Evolutionary conservation across 2,329 filamentous ascomycete species (phyloP), one percentile per base, ranked within the genome.

Genomic region (Aspergillus neotritici): DNA sequence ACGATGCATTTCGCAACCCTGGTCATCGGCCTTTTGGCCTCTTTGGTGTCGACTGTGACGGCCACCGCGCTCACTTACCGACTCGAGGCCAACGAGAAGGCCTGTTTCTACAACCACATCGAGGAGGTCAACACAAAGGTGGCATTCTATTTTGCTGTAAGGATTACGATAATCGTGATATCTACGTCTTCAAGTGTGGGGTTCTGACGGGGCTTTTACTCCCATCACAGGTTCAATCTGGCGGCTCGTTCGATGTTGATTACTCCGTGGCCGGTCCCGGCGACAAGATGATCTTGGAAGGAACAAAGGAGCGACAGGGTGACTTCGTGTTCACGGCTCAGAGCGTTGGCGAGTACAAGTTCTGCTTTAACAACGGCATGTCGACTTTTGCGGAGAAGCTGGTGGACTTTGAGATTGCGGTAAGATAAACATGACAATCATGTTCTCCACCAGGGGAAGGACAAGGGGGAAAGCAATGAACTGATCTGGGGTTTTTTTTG

Each of bases 301-400:
- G 90, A 49, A 76, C 83, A 56, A 97, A 95, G 72, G 93, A 87
- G 73, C 82, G 91, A 53, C 91, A 97, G 71, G 93, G 91, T 41
- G 93, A 98, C 70, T 97, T 94, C 63, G 93, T 98, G 50, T 98
- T 98, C 69, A 95, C 90, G 0, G 93, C 90, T 35, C 87, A 88
- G 60, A 81, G 88, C 40, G 63, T 78, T 5, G 93, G 93, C 53
- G 91, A 97, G 62, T 96, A 97, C 73, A 81, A 83, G 41, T 97
- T 98, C 74, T 98, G 93, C 78, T 98, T 98, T 76, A 86, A 90
- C 71, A 98, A 98, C 63, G 86, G 93, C 64, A 95, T 98, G 86
- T 94, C 87, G 63, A 97, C 91, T 0, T 96, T 95, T 65, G 84
- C 90, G 40, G 93, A 98, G 72, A 98, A 98, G 74, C 83, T 88